Evolutionary conservation across 331 rosid species (phyloP).

Genomic region (Cydonia oblonga): DNA sequence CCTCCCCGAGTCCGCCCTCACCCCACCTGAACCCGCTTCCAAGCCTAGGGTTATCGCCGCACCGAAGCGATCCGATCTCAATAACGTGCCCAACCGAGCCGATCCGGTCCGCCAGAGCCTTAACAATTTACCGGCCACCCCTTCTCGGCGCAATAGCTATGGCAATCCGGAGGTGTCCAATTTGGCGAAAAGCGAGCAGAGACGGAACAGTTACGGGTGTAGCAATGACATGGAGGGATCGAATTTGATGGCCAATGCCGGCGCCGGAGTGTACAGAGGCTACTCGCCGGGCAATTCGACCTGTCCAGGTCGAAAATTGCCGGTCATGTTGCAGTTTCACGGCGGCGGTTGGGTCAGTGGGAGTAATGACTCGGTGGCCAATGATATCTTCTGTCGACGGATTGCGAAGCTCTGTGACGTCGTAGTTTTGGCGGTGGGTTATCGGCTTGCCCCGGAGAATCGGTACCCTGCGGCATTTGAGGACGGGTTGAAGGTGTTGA

Average conservation of each 20-base stretch:
- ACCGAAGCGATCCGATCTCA: slow-evolving; percentile 16
- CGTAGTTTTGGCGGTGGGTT: slow-evolving; percentile 66
- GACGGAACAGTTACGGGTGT: slow-evolving; percentile 40
- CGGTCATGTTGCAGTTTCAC: slow-evolving; percentile 83
- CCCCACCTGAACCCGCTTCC: slow-evolving; percentile 38
- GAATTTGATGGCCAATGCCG: slow-evolving; percentile 37
- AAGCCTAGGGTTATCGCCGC: slow-evolving; percentile 13
- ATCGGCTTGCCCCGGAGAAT: slow-evolving; percentile 80
- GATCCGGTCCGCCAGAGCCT: slow-evolving; percentile 16
- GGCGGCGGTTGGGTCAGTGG: slow-evolving; percentile 99
- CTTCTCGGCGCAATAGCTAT: slow-evolving; percentile 44
- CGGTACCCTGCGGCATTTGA: slow-evolving; percentile 87
- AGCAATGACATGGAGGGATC: slow-evolving; percentile 41
- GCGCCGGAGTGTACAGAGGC: slow-evolving; percentile 51
- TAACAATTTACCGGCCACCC: neutral
- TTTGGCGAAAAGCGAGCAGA: neutral
- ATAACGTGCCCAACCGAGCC: slow-evolving; percentile 3
- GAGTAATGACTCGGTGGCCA: slow-evolving; percentile 69
- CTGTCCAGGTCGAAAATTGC: slow-evolving; percentile 40
- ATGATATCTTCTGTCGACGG: slow-evolving; percentile 69
- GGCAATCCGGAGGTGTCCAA: slow-evolving; percentile 20
- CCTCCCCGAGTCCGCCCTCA: slow-evolving; percentile 67
- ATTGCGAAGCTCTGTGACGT: slow-evolving; percentile 71
- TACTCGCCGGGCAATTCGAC: slow-evolving; percentile 37
- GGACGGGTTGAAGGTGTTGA: slow-evolving; percentile 78